Conservation (phyloP, 2,329 filamentous ascomycete species). For the Neopestalotiopsis sp. region DNA sequence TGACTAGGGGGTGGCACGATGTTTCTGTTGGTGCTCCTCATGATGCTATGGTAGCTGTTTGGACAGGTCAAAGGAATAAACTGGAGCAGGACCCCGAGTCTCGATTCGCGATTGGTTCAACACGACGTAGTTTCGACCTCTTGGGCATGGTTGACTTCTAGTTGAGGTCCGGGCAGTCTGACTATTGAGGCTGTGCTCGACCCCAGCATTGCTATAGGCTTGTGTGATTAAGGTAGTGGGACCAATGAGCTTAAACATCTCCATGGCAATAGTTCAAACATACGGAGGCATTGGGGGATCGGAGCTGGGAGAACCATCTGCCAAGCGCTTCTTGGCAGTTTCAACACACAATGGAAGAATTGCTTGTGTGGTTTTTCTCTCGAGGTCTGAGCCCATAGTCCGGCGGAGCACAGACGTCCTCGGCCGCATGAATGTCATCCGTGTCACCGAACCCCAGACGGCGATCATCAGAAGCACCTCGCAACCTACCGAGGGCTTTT, state of each 20-base stretch:
- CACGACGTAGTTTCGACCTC: not conserved
- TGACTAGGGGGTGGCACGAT: not conserved
- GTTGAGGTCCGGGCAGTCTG: not conserved
- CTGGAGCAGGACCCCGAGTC: not conserved
- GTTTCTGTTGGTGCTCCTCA: not conserved
- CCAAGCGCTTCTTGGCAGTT: conserved; percentile 19
- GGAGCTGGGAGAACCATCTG: conserved; percentile 3
- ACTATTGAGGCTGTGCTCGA: conserved; percentile 15
- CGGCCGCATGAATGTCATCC: conserved; percentile 5
- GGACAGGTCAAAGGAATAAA: conserved; percentile 6
- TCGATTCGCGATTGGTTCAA: conserved; percentile 14
- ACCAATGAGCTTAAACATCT: conserved; percentile 13
- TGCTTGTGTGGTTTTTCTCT: conserved; percentile 9
- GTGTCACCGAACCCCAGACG: conserved; percentile 8
- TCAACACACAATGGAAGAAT: not conserved
- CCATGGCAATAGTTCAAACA: conserved; percentile 1
- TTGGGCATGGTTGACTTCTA: not conserved
- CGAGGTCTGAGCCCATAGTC: conserved; percentile 7
- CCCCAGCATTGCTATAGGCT: conserved; percentile 14
- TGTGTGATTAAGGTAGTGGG: conserved; percentile 13
- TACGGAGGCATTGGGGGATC: not conserved
- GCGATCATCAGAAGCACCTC: conserved; percentile 4
- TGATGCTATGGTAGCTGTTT: not conserved
- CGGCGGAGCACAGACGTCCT: not conserved
- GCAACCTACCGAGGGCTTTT: conserved; percentile 4